Base-by-base conservation (phyloP, 768 basidiomycete species). In the Strobilomyces confusus region DNA sequence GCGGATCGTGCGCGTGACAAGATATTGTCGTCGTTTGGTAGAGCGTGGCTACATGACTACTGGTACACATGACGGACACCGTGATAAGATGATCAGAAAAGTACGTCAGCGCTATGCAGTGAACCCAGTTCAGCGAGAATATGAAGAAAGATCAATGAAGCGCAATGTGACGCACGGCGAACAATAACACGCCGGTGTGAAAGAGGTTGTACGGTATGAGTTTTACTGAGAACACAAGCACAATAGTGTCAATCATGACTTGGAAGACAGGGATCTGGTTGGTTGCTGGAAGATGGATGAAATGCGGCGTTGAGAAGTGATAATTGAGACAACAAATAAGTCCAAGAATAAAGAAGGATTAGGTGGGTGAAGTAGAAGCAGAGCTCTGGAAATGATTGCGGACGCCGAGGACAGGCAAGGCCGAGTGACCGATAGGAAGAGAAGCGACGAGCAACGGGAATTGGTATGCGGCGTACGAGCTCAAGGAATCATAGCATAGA, bases 301-400 rank as follows among this genome's bases (percentile, higher is more conserved):
- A 30, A 47, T 49, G 57, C 49, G 26, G 14, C 33, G 9, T 3
- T 43, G 17, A 23, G 46, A 51, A 36, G 50, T 2, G 47, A 56
- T 63, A 62, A 51, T 17, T 59, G 53, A 60, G 17, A 38, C 44
- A 52, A 41, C 43, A 52, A 57, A 59, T 51, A 57, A 51, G 62
- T 62, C 52, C 58, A 57, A 54, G n/a, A 49, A 33, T 44, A 52
- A 62, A 52, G 40, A 49, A 47, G 13, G 0, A 58, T 58, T 46
- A 52, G 34, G 15, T 33, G 33, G 6, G n/a, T 13, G 7, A 20
- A 30, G 26, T 9, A 14, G 22, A n/a, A 32, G 37, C 5, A 37
- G 55, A 37, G 22, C 48, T 38, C 26, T 43, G 49, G 8, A n/a
- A 22, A 53, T 44, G 34, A 29, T n/a, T 44, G 9, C 25, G 14